Evolutionary conservation across 1,284 basidiomycete genomes (phyloP).

Genomic region (Cryptococcus hybrid): DNA sequence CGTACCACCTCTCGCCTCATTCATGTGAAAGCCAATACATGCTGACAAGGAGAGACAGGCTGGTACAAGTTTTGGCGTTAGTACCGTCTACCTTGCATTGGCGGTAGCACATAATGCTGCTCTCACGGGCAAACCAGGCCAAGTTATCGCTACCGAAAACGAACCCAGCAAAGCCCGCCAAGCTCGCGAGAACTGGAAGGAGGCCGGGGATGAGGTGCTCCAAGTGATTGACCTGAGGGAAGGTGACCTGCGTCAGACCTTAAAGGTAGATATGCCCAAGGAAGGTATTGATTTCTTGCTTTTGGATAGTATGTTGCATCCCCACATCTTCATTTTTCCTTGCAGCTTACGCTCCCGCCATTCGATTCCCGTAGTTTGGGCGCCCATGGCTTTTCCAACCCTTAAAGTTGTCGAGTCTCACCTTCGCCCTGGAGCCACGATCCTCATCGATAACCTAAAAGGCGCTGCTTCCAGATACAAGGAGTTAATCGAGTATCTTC

Average conservation of each 20-base stretch:
- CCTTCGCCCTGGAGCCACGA: conserved; percentile 20
- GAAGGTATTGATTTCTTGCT: conserved; percentile 24
- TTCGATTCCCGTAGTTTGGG: conserved; percentile 22
- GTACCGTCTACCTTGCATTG: conserved; percentile 36
- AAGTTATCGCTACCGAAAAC: conserved; percentile 32
- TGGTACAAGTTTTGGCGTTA: conserved; percentile 34
- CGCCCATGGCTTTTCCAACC: conserved; percentile 25
- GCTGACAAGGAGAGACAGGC: conserved; percentile 11
- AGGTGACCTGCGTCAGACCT: conserved; percentile 32
- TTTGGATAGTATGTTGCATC: conserved; percentile 27
- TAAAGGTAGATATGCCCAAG: conserved; percentile 16
- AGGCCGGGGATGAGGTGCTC: conserved; percentile 19
- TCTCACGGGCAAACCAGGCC: conserved; percentile 5
- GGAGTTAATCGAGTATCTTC: conserved; percentile 20
- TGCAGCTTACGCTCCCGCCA: background rate
- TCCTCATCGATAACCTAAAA: conserved; percentile 22
- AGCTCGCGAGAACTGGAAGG: conserved; percentile 21
- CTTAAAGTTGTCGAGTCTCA: conserved; percentile 21
- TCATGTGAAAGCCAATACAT: background rate
- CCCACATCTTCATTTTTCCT: background rate
- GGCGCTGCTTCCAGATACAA: conserved; percentile 17
- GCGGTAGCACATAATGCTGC: conserved; percentile 19
- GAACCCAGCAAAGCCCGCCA: conserved; percentile 23
- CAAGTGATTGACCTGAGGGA: conserved; percentile 28
- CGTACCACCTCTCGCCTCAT: background rate